Conservation (phyloP, 306 rosid species). For the Herpetospermum pedunculosum region DNA sequence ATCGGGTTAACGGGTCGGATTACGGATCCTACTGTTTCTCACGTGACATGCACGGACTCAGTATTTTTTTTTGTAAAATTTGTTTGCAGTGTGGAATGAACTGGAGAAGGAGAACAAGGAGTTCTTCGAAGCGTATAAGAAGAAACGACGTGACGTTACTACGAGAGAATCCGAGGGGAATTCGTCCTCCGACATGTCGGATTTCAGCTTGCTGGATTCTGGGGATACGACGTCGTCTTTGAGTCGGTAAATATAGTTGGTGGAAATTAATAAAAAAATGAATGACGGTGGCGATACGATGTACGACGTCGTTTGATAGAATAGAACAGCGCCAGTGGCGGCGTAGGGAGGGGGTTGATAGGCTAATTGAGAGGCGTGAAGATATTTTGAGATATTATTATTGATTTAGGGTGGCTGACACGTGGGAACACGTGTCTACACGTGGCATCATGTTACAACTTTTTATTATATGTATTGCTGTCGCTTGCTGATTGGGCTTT, state of each 20-base stretch:
- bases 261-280: background rate
- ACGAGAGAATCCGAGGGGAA: conserved; percentile 13
- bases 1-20: too few relatives aligned
- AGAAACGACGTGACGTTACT: background rate
- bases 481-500: background rate
- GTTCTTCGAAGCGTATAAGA: conserved; percentile 61
- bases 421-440: background rate
- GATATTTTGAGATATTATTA: background rate
- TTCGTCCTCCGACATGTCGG: conserved; percentile 10
- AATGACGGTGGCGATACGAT: background rate
- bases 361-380: background rate
- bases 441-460: background rate
- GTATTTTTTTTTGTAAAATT: background rate
- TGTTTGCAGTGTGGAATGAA: conserved; percentile 74
- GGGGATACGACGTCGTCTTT: background rate
- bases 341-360: background rate
- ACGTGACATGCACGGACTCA: background rate
- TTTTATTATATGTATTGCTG: background rate
- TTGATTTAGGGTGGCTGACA: background rate
- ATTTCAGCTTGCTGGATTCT: background rate
- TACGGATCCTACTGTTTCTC: too few relatives aligned
- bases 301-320: background rate
- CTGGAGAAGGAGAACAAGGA: conserved; percentile 89
- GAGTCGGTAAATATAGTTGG: background rate
- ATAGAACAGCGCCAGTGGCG: background rate